Base-by-base conservation (phyloP, 139 green algal species). In the Yamagishiella unicocca region DNA sequence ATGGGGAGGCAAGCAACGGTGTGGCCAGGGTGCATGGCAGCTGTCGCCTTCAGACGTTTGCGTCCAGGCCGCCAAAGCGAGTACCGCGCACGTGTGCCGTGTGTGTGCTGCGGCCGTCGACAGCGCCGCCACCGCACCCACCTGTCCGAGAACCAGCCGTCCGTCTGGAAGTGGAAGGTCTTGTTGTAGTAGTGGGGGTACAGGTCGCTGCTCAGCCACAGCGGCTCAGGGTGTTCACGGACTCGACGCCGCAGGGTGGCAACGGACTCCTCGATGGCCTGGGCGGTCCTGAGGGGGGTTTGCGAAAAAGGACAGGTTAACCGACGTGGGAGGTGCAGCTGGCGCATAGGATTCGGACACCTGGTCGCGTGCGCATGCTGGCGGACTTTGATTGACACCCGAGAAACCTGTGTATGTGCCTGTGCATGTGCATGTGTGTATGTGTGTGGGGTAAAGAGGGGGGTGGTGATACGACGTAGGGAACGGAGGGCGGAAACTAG, bases 161-260 rank as follows among this genome's bases (percentile, higher is more conserved):
- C 96, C 0, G 89, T 96, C 84, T 96, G 95, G 90, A 95, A 99
- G 90, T 99, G 96, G 85, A 95, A 99, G 25, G 94, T 96, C 45
- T 95, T 92, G 35, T 91, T 85, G 91, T 96, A 98, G 88, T 99
- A 98, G 5, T 93, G 79, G 0, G 96, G 96, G 85, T 98, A 96
- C 67, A 96, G 45, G 40, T 38, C 53, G 35, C 58, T 33, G n/a
- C 61, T 78, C 38, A 96, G 84, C 93, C 94, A 97, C 35, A 95
- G 74, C 10, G 86, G 42, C 22, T 95, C 89, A 0, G 91, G 67
- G 54, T 84, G 82, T 1, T 80, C 80, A 58, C 84, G 77, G 40
- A 87, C 84, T 27, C 91, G 76, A 5, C 92, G 91, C 24, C 66
- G 55, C 76, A 98, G 85, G 0, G 92, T 98, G 31, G 75, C 87